Percentiles rank a stretch among this genome's conserved stretches.
Evolutionary conservation across 192 early-diverging fungal genomes (phyloP).

Genomic region (Backusella mclennaniae): DNA sequence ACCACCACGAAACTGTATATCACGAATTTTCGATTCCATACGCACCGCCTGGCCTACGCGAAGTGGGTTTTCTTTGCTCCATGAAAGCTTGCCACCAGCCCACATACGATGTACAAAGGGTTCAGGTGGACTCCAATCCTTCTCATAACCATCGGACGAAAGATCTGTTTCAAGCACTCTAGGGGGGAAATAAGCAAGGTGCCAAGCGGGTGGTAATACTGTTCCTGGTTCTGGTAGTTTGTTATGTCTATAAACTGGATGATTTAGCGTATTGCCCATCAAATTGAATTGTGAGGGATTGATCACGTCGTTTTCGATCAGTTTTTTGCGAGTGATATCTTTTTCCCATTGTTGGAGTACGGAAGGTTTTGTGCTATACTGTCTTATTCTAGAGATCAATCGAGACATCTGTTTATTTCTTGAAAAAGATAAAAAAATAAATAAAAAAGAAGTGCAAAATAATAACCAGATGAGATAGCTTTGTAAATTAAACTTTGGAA

Average conservation of each 20-base stretch:
- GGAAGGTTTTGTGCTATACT: background rate
- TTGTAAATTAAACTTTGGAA: background rate
- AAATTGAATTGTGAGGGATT: conserved; percentile 31
- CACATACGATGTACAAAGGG: conserved; percentile 84
- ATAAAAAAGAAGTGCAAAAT: background rate
- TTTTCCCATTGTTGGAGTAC: background rate
- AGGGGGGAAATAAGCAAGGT: conserved; percentile 80
- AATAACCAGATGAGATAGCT: background rate
- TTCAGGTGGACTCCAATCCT: conserved; percentile 69
- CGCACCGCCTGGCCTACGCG: conserved; percentile 58
- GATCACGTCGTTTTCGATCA: conserved; percentile 13
- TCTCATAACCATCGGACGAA: conserved; percentile 80
- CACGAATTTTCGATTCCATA: conserved; percentile 56
- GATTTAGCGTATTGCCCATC: conserved; percentile 39
- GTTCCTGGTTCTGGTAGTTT: conserved; percentile 43
- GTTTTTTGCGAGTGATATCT: background rate
- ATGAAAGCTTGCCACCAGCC: conserved; percentile 77
- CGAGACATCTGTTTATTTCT: background rate
- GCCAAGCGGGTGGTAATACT: conserved; percentile 67
- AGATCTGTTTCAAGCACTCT: conserved; percentile 63
- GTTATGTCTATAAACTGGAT: background rate
- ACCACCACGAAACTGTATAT: conserved; percentile 53
- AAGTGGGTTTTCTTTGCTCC: conserved; percentile 57
- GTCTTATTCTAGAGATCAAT: background rate
- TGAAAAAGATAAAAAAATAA: background rate